phyloP scores from a whole-genome alignment of 805 yeast species.

The Candida endomychidarum region DNA sequence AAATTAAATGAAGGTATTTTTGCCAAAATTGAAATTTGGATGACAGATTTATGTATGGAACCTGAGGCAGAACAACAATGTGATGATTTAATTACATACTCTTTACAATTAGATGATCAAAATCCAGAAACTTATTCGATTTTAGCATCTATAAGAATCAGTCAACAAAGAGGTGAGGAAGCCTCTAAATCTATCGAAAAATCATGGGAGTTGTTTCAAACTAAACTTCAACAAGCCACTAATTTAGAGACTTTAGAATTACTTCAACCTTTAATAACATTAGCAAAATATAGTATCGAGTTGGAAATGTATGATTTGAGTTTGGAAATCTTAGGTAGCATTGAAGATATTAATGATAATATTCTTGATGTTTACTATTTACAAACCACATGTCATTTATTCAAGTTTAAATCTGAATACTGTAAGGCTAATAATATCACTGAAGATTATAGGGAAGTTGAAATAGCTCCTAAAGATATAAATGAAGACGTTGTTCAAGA shows the following conservation, averaged over 20 bases:
- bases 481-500: slow-evolving; percentile 38
- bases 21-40: slow-evolving; percentile 91
- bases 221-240: slow-evolving; percentile 35
- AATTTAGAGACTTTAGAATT: slow-evolving; percentile 57
- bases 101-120: slow-evolving; percentile 56
- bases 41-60: slow-evolving; percentile 97
- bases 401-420: slow-evolving; percentile 34
- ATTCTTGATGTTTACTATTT: slow-evolving; percentile 79
- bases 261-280: slow-evolving; percentile 69
- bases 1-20: slow-evolving; percentile 77
- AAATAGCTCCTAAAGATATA: slow-evolving; percentile 14
- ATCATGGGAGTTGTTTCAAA: slow-evolving; percentile 70
- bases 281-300: slow-evolving; percentile 77
- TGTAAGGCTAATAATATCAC: slow-evolving; percentile 33
- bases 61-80: slow-evolving; percentile 82
- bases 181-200: slow-evolving; percentile 66
- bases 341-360: slow-evolving; percentile 81
- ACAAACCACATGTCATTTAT: slow-evolving; percentile 72
- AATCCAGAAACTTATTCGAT: slow-evolving; percentile 83
- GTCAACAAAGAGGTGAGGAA: slow-evolving; percentile 74
- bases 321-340: slow-evolving; percentile 58
- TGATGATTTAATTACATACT: slow-evolving; percentile 63
- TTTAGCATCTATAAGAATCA: slow-evolving; percentile 82
- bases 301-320: slow-evolving; percentile 69
- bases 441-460: slow-evolving; percentile 43